These are phyloP conservation scores for Fusarium robinianum DNA, from an alignment of 2,329 filamentous ascomycete species.

Conservation along the genomic window DNA sequence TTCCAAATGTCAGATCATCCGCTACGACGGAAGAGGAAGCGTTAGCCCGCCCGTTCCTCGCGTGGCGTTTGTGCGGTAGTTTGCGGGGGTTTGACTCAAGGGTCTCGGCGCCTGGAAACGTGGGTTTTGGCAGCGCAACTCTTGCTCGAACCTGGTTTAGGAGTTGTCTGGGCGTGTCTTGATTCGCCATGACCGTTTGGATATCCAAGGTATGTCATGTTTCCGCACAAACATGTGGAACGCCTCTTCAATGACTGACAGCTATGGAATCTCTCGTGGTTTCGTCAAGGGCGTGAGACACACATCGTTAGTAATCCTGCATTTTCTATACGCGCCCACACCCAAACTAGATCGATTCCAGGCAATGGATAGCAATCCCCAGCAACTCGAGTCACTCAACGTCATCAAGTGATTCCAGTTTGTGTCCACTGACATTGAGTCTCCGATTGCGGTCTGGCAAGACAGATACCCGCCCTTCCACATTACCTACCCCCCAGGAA, in stretches of 20 bases:
- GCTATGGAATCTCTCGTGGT: neutral
- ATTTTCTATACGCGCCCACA: constrained; percentile 12
- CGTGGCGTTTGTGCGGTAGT: neutral
- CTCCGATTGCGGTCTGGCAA: no score
- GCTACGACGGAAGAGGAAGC: constrained; percentile 10
- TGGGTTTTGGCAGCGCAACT: no score
- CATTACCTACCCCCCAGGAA: no score
- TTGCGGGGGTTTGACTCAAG: no score
- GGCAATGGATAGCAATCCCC: constrained; percentile 12
- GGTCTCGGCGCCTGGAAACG: no score
- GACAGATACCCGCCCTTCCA: no score
- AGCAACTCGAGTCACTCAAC: constrained; percentile 2
- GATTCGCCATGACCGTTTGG: no score
- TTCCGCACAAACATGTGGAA: neutral
- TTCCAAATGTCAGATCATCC: constrained; percentile 27
- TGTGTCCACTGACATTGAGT: no score
- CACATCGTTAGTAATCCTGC: constrained; percentile 10
- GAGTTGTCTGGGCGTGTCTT: no score
- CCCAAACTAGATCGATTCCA: constrained; percentile 11
- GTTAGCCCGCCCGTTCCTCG: no score
- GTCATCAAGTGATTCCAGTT: constrained; percentile 18
- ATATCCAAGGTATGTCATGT: no score
- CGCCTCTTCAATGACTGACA: neutral
- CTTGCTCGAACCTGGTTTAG: no score
- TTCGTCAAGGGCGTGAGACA: neutral